Percentiles rank a stretch among this genome's conserved stretches.
These are phyloP conservation scores for Cystofilobasidium capitatum DNA, from an alignment of 768 basidiomycete species.

Conservation along the genomic window DNA sequence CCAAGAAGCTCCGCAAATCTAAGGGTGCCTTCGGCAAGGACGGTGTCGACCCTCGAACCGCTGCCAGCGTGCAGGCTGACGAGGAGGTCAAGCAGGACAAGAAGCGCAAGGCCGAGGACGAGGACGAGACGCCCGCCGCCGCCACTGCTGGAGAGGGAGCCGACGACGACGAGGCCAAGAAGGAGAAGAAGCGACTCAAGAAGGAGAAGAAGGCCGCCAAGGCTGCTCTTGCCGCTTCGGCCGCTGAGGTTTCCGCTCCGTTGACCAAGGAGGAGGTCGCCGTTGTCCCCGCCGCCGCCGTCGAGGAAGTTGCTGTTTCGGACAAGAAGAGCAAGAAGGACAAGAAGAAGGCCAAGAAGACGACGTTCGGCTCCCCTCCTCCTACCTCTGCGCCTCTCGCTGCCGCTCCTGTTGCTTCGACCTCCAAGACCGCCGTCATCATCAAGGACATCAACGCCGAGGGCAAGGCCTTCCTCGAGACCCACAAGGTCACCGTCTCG, in stretches of 20 bases:
- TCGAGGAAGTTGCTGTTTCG: slow-evolving; percentile 9
- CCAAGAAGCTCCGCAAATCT: slow-evolving; percentile 22
- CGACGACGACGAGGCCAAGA: slow-evolving; percentile 26
- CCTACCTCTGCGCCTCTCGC: slow-evolving; percentile 21
- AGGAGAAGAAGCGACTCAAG: slow-evolving; percentile 31
- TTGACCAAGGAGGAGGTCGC: neutral
- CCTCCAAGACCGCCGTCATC: neutral
- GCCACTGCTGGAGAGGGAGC: slow-evolving; percentile 29
- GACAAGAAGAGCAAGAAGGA: slow-evolving; percentile 24
- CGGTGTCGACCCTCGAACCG: slow-evolving; percentile 13
- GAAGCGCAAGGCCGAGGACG: slow-evolving; percentile 30
- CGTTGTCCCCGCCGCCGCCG: neutral
- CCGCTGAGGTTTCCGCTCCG: slow-evolving; percentile 16
- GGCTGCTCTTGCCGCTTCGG: slow-evolving; percentile 18
- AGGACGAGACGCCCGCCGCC: slow-evolving; percentile 17
- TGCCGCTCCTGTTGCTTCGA: slow-evolving; percentile 25
- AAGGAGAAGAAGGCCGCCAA: slow-evolving; percentile 32
- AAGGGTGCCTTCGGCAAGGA: slow-evolving; percentile 26
- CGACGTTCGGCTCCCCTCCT: slow-evolving; percentile 5
- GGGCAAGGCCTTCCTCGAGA: slow-evolving; percentile 55
- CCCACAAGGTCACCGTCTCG: slow-evolving; percentile 64
- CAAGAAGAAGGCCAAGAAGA: slow-evolving; percentile 18
- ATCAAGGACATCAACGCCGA: slow-evolving; percentile 41
- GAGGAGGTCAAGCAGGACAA: slow-evolving; percentile 33
- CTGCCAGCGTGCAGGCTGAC: neutral